Base-by-base conservation (phyloP, 108 stramenopile species). In the Discostella pseudostelligera region DNA sequence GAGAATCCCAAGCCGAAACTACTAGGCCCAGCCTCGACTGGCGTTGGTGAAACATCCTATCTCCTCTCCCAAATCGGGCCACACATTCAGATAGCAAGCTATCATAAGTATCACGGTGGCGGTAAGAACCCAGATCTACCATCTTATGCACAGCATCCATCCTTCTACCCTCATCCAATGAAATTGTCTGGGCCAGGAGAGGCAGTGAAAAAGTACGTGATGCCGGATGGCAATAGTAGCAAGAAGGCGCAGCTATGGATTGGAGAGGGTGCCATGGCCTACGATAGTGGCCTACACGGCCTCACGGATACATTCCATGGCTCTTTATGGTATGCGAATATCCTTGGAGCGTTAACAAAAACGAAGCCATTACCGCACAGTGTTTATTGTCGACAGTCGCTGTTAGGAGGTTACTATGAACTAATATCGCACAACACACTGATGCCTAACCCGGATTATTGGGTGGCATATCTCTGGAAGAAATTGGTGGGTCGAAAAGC, bases 221-320 rank as follows among this genome's bases (percentile, higher is more conserved):
- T 32, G 50, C 51, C 3, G 35, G 65, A 48, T 24, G 48, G 12
- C 12, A 36, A 54, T 8, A 53, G 39, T n/a, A 12, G 43, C 21
- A 22, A 19, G 32, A 12, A 28, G 3, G 53, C 72, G 49, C 45
- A 54, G 16, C 46, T 74, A 9, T 74, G 72, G 72, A 43, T 74
- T 9, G 72, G 72, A 22, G 72, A 74, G 16, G 72, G 72, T 8
- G 72, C 72, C 49, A 74, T 74, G 72, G 59, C 67, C 19, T 74
- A 67, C 51, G 62, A 74, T 25, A 63, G 61, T 49, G 72, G 72
- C 29, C 59, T 68, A 12, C 73, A 35, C 8, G 65, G 65, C 1
- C 37, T 74, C 0, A 74, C 69, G 29, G 68, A 74, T 39, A 42
- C 68, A 19, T 74, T 74, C 21, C 28, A 63, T 17, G 69, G 73